Base-by-base conservation (phyloP, 306 rosid genomes). In the Clitoria ternatea region DNA sequence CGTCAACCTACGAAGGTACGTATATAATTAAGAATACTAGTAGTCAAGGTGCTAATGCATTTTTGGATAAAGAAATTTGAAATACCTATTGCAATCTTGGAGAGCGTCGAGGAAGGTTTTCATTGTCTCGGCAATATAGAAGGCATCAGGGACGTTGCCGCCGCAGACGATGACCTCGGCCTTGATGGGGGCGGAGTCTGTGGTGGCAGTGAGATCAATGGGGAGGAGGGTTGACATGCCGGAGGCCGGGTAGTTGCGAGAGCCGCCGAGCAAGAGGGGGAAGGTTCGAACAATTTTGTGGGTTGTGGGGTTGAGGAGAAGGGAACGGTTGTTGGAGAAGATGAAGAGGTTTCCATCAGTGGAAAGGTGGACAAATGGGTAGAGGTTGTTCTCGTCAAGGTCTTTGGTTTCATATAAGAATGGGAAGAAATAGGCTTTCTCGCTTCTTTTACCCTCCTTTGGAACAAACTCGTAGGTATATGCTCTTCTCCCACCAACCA, bases 221-320 rank as follows among this genome's bases (percentile, higher is more conserved):
- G 99, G 99, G 52, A 91, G 92, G 27, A 95, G 86, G 0, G 89
- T 91, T 0, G 97, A 95, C 96, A 83, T 88, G 30, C 85, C 99
- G 0, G 96, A 91, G 2, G 97, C 89, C 0, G 97, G 99, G 83
- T 95, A 95, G 92, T 91, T 95, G 0, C 97, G 83, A 3, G 96
- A 74, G 0, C 97, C 97, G 0, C 97, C 97, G 0, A 14, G 60
- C 11, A 94, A 69, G 55, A 62, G 40, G 0, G 92, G 96, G 48
- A 66, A 86, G 61, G 86, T 91, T 2, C 80, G 72, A 1, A 95
- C 5, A 8, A 83, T 9, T n/a, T 67, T 39, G 83, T 83, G 74
- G 56, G 69, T 43, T n/a, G 39, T 53, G 1, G 92, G 84, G 69
- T 82, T 24, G 1, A 91, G 78, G 50, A 95, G 89, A 50, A 95